These are phyloP conservation scores for Solanum hybrid DNA, from an alignment of 305 asterid species.

Conservation along the genomic window DNA sequence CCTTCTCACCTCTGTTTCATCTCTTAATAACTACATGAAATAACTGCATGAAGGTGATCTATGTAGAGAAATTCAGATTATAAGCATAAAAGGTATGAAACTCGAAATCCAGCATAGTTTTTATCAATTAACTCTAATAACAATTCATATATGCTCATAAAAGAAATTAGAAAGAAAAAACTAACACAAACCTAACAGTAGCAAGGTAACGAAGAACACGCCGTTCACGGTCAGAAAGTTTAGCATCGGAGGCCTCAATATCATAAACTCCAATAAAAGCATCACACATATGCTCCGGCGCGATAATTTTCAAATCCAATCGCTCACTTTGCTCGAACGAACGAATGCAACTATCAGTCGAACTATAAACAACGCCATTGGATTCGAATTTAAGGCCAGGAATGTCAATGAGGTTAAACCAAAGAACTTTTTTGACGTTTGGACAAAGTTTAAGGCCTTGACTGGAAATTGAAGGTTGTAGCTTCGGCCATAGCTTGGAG, in stretches of 20 bases:
- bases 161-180: not conserved
- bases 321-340: slow-evolving; percentile 49
- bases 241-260: slow-evolving; percentile 40
- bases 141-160: not conserved
- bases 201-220: slow-evolving; percentile 67
- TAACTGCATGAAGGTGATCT: not conserved
- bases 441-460: slow-evolving; percentile 50
- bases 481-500: slow-evolving; percentile 55
- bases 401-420: slow-evolving; percentile 59
- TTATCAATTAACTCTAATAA: not conserved
- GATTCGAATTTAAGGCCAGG: slow-evolving; percentile 54
- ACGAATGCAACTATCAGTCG: slow-evolving; percentile 23
- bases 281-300: slow-evolving; percentile 57
- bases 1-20: not conserved
- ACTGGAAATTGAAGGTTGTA: slow-evolving; percentile 34
- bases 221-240: slow-evolving; percentile 39
- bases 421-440: slow-evolving; percentile 56
- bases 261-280: slow-evolving; percentile 74
- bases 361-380: slow-evolving; percentile 14
- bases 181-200: slow-evolving; percentile 48
- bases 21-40: not conserved
- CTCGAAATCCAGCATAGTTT: not conserved
- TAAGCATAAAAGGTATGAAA: not conserved
- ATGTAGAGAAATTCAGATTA: not conserved
- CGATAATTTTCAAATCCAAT: slow-evolving; percentile 49